phyloP scores from a whole-genome alignment of 371 early-diverging fungal species.

The Rhizopus microsporus region DNA sequence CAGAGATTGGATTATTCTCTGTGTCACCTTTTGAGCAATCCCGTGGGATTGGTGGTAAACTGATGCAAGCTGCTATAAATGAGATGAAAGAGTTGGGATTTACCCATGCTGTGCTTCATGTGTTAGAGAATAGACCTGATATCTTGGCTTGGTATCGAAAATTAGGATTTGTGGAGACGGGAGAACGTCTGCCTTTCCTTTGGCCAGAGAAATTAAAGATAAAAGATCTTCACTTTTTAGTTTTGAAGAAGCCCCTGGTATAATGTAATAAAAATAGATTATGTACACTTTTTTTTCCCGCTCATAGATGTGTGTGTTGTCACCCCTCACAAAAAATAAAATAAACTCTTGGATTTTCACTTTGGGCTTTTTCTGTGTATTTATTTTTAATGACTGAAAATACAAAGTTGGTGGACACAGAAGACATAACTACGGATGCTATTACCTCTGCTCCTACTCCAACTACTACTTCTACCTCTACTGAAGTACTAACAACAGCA shows the following conservation, averaged over 20 bases:
- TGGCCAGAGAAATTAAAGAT: slow-evolving; percentile 15
- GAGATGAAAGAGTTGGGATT: slow-evolving; percentile 40
- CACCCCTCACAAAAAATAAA: not conserved
- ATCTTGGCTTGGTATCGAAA: slow-evolving; percentile 55
- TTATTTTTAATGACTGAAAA: slow-evolving; percentile 10
- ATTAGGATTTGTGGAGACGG: slow-evolving; percentile 55
- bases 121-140: slow-evolving; percentile 51
- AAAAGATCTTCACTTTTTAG: slow-evolving; percentile 32
- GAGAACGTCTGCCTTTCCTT: slow-evolving; percentile 37
- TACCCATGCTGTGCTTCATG: slow-evolving; percentile 45
- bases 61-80: slow-evolving; percentile 45
- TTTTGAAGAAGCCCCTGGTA: slow-evolving; percentile 28
- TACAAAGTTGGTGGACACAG: slow-evolving; percentile 12
- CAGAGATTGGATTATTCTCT: slow-evolving; percentile 52
- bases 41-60: slow-evolving; percentile 55
- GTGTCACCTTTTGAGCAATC: slow-evolving; percentile 55
- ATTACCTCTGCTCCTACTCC: not conserved
- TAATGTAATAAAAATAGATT: slow-evolving; percentile 1
- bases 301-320: not conserved
- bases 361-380: not conserved
- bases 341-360: not conserved
- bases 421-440: not conserved
- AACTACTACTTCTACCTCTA: no score
- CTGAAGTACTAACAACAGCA: not conserved
- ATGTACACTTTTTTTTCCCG: slow-evolving; percentile 1